Conservation (phyloP, 306 rosid genomes). For the Vigna hirtella region DNA sequence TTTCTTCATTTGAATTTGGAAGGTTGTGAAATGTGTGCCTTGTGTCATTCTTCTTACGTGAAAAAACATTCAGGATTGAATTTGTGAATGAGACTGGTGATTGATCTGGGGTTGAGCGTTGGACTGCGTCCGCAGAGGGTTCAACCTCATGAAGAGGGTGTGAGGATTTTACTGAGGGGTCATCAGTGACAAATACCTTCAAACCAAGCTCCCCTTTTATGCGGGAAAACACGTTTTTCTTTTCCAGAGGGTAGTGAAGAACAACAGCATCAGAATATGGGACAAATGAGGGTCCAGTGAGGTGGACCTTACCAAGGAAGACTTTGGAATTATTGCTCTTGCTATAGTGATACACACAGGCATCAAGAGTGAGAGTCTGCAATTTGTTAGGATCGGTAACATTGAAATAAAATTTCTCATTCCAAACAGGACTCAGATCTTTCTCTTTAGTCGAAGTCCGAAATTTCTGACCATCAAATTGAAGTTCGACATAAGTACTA, state of each 20-base stretch:
- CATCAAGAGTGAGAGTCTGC: slow-evolving; percentile 66
- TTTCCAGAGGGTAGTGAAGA: slow-evolving; percentile 89
- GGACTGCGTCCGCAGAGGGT: slow-evolving; percentile 50
- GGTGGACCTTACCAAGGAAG: slow-evolving; percentile 82
- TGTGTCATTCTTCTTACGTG: slow-evolving; percentile 59
- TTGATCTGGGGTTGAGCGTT: slow-evolving; percentile 46
- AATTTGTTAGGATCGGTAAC: slow-evolving; percentile 70
- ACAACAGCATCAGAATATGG: slow-evolving; percentile 83
- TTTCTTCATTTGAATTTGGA: slow-evolving; percentile 53
- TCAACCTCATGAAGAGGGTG: slow-evolving; percentile 68
- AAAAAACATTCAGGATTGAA: slow-evolving; percentile 52
- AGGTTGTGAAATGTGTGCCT: slow-evolving; percentile 72
- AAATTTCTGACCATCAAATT: slow-evolving; percentile 73
- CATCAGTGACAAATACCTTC: slow-evolving; percentile 89
- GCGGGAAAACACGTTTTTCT: slow-evolving; percentile 60
- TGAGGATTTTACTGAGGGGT: slow-evolving; percentile 72
- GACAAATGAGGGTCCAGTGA: slow-evolving; percentile 86
- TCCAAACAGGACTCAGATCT: slow-evolving; percentile 91
- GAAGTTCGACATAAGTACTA: slow-evolving; percentile 78
- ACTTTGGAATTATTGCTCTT: slow-evolving; percentile 52
- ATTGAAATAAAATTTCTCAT: slow-evolving; percentile 81
- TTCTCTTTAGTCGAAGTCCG: slow-evolving; percentile 75
- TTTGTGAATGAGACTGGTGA: slow-evolving; percentile 48
- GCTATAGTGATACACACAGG: slow-evolving; percentile 56
- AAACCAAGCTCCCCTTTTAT: slow-evolving; percentile 92